These are phyloP conservation scores for Ophiostoma perfectum DNA, from an alignment of 2,329 filamentous ascomycete species.

Conservation along the genomic window DNA sequence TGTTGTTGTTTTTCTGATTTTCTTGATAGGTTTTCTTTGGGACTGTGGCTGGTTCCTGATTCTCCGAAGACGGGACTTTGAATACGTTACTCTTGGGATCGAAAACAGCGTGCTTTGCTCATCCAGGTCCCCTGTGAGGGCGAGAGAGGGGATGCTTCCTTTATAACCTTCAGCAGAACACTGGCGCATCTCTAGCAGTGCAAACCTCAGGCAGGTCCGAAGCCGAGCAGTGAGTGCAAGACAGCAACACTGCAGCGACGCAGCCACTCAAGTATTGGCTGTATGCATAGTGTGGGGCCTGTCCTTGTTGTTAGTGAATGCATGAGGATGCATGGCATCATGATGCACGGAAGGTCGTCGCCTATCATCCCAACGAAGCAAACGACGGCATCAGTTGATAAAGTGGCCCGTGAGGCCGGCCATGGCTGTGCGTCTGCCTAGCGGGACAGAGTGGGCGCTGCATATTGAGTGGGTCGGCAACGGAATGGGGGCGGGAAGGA, in stretches of 20 bases:
- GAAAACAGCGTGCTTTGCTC: background rate
- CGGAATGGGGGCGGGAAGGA: background rate
- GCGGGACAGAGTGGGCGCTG: background rate
- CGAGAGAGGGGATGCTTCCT: background rate
- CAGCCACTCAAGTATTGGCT: background rate
- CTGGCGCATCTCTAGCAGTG: no score
- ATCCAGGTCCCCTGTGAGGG: background rate
- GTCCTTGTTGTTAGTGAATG: background rate
- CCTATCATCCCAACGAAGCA: background rate
- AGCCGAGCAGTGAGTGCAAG: background rate
- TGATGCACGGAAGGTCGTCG: background rate
- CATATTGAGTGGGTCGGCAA: background rate
- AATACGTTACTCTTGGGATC: background rate
- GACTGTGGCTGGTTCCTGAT: background rate
- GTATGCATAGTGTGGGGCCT: background rate
- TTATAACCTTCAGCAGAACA: background rate
- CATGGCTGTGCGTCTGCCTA: slow-evolving; percentile 2
- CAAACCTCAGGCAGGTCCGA: no score
- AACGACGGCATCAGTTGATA: background rate
- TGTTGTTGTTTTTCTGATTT: background rate
- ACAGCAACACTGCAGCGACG: background rate
- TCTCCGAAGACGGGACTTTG: background rate
- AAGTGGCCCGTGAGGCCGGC: background rate
- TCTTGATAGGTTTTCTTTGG: background rate
- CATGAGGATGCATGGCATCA: background rate